Conservation (phyloP, 2,329 filamentous ascomycete species). For the Trichoderma polysporum region DNA sequence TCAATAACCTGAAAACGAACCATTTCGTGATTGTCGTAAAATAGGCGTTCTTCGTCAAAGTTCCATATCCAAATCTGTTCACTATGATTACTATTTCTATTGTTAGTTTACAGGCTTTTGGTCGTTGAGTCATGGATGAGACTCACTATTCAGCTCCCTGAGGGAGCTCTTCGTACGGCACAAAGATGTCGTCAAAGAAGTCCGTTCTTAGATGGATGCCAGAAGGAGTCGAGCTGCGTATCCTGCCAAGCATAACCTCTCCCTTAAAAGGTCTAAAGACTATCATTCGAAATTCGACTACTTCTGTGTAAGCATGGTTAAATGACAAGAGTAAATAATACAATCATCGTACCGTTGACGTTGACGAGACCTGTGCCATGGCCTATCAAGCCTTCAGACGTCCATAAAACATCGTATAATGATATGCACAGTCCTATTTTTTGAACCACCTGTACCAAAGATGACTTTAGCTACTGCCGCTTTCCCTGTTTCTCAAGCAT, state of each 20-base stretch:
- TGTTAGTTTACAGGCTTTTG: conserved; percentile 17
- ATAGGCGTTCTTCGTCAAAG: conserved; percentile 70
- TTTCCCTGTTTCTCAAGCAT: no score
- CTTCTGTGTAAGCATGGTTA: background rate
- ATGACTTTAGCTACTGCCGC: background rate
- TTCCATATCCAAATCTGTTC: conserved; percentile 87
- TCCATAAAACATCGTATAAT: conserved; percentile 84
- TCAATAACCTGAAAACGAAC: conserved; percentile 82
- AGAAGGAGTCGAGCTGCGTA: conserved; percentile 68
- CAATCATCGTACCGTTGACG: conserved; percentile 68
- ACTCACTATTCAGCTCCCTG: conserved; percentile 73
- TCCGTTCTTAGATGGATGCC: conserved; percentile 81
- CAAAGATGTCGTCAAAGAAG: conserved; percentile 91
- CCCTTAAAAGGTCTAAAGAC: conserved; percentile 96
- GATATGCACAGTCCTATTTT: conserved; percentile 92
- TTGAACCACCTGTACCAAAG: conserved; percentile 67
- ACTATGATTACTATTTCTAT: conserved; percentile 60
- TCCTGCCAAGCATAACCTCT: conserved; percentile 83
- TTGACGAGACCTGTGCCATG: conserved; percentile 91
- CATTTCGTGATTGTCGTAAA: conserved; percentile 86
- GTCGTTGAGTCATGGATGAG: background rate
- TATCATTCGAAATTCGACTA: conserved; percentile 88
- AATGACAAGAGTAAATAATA: background rate
- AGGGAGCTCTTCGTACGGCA: conserved; percentile 72
- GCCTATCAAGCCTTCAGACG: conserved; percentile 90